Base-by-base conservation (phyloP, 2,329 filamentous ascomycete species). In the Talaromyces sp. region DNA sequence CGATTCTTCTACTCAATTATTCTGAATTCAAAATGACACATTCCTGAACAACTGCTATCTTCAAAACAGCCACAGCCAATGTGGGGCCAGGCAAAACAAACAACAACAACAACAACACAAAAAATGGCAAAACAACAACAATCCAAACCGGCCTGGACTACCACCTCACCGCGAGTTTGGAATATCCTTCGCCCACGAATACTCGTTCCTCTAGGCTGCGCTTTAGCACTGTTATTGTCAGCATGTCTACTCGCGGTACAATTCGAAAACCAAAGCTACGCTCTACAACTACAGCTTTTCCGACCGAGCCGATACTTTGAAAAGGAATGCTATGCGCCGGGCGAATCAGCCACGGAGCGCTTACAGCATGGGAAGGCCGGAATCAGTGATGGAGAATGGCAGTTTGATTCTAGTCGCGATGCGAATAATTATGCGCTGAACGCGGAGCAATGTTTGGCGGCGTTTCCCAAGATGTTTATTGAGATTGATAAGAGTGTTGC, bases 381-480 rank as follows among this genome's bases (percentile, higher is more conserved):
- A 19, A 3, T 13, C 5, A 59, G 17, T 1, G 19, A 58, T 15
- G 68, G 67, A 17, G 62, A 58, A 2, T 79, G 77, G 77, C 69
- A 74, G n/a, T 79, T 78, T 68, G 19, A 68, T 1, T 68, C 71
- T 5, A 65, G 69, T 56, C 73, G 74, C 13, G 77, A 80, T 69
- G 77, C 68, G 13, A 68, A 77, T 65, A 74, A 79, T 56, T 74
- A 79, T 60, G 77, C 75, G 2, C 67, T 80, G 27, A 76, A 72
- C 17, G 70, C 74, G 22, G 71, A 70, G 38, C 77, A 79, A 61
- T 80, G 78, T 54, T 72, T 69, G n/a, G 63, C 65, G n/a, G 78
- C 78, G n/a, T 80, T 80, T 49, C 78, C 78, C 1, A 78, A 77
- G 60, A 65, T 80, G 19, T 80, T 77, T 51, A 64, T 67, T 5